Conservation (phyloP, 164 flowering plant genomes). For the Liquidambar formosana region DNA sequence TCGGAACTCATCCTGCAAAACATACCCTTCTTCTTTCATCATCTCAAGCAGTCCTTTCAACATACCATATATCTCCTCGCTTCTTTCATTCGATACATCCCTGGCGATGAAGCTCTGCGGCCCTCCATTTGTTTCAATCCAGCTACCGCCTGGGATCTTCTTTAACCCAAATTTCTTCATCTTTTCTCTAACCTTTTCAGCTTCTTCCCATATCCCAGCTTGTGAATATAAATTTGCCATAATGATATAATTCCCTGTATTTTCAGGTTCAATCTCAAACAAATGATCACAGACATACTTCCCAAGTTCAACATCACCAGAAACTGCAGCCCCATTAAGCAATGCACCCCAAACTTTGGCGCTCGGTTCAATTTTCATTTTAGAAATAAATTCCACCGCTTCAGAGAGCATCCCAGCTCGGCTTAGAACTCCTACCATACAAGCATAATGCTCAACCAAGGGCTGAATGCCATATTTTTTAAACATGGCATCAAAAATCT, state of each 20-base stretch:
- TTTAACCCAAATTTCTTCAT: slow-evolving; percentile 60
- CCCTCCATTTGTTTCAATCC: slow-evolving; percentile 58
- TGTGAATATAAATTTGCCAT: slow-evolving; percentile 81
- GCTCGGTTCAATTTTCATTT: slow-evolving; percentile 70
- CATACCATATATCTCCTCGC: slow-evolving; percentile 32
- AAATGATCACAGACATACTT: slow-evolving; percentile 51
- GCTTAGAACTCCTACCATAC: slow-evolving; percentile 75
- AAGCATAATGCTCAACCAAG: slow-evolving; percentile 74
- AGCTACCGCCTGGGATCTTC: slow-evolving; percentile 68
- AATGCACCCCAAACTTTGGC: slow-evolving; percentile 84
- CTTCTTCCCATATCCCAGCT: slow-evolving; percentile 82
- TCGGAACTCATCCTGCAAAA: slow-evolving; percentile 27
- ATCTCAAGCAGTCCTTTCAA: slow-evolving; percentile 38
- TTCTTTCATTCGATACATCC: slow-evolving; percentile 37
- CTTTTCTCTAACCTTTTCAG: slow-evolving; percentile 57
- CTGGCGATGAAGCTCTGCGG: slow-evolving; percentile 39
- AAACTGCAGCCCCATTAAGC: slow-evolving; percentile 71
- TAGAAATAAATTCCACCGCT: slow-evolving; percentile 57
- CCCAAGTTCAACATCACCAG: slow-evolving; percentile 67
- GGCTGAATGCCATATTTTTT: slow-evolving; percentile 53
- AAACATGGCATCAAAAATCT: slow-evolving; percentile 53
- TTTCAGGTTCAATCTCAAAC: slow-evolving; percentile 76
- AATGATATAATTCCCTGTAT: slow-evolving; percentile 61
- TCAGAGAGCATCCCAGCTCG: slow-evolving; percentile 75
- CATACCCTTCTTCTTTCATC: slow-evolving; percentile 53